phyloP scores from a whole-genome alignment of 148 eudicot genomes.

The Silene conica region DNA sequence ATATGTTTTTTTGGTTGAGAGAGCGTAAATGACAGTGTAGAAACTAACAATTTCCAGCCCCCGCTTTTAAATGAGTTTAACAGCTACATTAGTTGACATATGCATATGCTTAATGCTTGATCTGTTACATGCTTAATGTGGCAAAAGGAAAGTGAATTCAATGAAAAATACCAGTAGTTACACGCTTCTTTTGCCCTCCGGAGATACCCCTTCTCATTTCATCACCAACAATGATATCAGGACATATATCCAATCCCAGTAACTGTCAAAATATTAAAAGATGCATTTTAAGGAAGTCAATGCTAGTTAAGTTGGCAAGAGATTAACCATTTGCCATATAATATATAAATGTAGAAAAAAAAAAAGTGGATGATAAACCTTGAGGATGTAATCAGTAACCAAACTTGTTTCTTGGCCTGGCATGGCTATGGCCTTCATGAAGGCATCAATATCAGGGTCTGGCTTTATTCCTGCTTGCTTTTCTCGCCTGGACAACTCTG shows the following conservation, averaged over 20 bases:
- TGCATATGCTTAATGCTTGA: neutral
- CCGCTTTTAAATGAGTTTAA: too few species aligned
- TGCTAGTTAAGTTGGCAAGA: neutral
- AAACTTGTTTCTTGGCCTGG: constrained; percentile 53
- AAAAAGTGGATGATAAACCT: too few species aligned
- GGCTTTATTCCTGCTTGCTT: constrained; percentile 62
- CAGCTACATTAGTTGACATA: neutral
- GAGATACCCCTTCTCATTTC: constrained; percentile 86
- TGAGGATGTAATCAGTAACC: constrained; percentile 66
- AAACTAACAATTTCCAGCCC: too few species aligned
- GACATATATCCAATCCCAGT: constrained; percentile 64
- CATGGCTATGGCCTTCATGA: constrained; percentile 66
- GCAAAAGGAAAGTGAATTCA: neutral
- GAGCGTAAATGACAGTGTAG: neutral
- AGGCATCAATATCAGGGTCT: constrained; percentile 71
- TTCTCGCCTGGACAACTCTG: constrained; percentile 55
- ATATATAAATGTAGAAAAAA: too few species aligned
- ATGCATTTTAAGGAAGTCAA: neutral
- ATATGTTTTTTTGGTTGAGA: neutral
- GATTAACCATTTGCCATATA: neutral
- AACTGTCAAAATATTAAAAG: constrained; percentile 30
- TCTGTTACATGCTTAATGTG: neutral
- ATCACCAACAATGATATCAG: constrained; percentile 68
- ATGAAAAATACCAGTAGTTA: constrained; percentile 55
- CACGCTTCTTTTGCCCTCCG: constrained; percentile 92